Evolutionary conservation across 345 rosid genomes (phyloP), one percentile per base, ranked within the genome.

Genomic region (Euphorbia pulcherrima): DNA sequence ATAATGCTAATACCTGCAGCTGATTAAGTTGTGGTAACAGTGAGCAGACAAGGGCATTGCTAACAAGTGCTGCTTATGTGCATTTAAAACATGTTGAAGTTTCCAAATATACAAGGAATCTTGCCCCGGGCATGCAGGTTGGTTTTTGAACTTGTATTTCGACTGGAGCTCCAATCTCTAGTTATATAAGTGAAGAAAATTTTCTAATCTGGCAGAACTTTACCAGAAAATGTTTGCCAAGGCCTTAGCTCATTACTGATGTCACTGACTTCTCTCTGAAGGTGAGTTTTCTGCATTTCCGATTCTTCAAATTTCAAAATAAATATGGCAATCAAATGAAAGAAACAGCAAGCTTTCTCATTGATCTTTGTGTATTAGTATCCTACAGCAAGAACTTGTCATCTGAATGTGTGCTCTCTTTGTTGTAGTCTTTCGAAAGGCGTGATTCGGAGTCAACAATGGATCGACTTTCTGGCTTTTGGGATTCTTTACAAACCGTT

Each of bases 181-280:
- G n/a, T n/a, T n/a, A n/a, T n/a, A n/a, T n/a, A n/a, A n/a, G n/a
- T n/a, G 13, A 0, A n/a, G 39, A 23, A 17, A 27, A 39, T 47
- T 46, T 60, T 35, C 8, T 39, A 51, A 24, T 61, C 63, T 54
- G 70, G 74, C 72, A 90, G 99, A 91, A 75, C 97, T 88, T 78
- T 94, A 94, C 76, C 99, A 86, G 74, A 97, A 94, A 87, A 89
- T 89, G 95, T 90, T 94, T 68, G 96, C 97, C 50, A 91, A 84
- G 82, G 99, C 99, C 67, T 69, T 94, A 62, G 92, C 99, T 7
- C 99, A 91, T 82, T 91, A 73, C 85, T 94, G 99, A 91, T 76
- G 85, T 84, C 10, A 84, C 87, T 3, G 97, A 89, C 52, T 91
- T 94, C 76, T 92, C 97, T 33, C 79, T 91, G 6, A 94, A 87